phyloP scores from a whole-genome alignment of 345 rosid genomes.

The Laguncularia racemosa region DNA sequence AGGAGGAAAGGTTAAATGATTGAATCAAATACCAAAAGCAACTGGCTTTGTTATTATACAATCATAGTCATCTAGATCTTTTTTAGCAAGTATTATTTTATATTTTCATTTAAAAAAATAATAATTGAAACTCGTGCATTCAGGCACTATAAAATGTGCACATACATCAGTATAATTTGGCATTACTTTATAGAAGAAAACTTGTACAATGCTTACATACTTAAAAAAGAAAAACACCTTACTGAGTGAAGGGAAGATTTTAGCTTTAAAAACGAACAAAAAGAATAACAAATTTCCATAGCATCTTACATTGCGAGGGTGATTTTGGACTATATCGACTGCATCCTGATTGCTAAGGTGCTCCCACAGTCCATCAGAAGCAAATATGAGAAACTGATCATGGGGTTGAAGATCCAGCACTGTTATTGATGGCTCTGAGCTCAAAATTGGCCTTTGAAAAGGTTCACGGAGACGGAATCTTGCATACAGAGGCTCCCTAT shows the following conservation, averaged over 20 bases:
- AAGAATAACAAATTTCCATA: background rate
- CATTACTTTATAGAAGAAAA: no score
- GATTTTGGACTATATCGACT: conserved; percentile 80
- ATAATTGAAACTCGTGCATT: no score
- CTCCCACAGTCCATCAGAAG: conserved; percentile 99
- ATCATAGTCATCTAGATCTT: no score
- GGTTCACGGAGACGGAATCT: conserved; percentile 85
- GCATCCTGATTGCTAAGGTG: conserved; percentile 92
- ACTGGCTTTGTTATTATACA: no score
- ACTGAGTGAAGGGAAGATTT: background rate
- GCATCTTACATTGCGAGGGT: conserved; percentile 62
- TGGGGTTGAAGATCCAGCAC: conserved; percentile 61
- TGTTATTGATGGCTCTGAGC: conserved; percentile 74
- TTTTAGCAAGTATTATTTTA: no score
- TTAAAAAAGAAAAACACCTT: no score
- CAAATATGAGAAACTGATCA: conserved; percentile 79
- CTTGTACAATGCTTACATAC: no score
- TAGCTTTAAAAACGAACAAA: background rate
- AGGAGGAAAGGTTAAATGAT: no score
- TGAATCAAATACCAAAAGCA: no score
- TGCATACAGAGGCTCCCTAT: conserved; percentile 77
- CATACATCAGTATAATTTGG: no score
- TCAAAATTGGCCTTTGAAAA: conserved; percentile 72
- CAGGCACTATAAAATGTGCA: no score
- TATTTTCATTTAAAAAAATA: no score